phyloP scores from a whole-genome alignment of 1,284 basidiomycete genomes.

The Malassezia slooffiae region DNA sequence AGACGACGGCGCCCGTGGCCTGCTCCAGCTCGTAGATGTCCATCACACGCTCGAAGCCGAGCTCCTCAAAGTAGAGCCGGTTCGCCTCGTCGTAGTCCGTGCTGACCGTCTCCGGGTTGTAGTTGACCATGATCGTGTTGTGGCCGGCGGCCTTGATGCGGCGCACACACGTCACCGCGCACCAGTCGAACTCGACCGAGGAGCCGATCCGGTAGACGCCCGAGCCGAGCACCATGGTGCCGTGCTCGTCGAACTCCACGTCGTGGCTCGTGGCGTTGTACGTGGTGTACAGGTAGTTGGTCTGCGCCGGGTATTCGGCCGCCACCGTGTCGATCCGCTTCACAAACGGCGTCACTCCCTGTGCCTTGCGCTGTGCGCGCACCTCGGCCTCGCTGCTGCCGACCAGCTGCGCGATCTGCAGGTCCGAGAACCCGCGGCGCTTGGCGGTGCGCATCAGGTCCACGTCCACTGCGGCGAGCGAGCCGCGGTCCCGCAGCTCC shows the following conservation, averaged over 20 bases:
- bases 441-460: conserved; percentile 44
- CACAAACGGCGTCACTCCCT: conserved; percentile 87
- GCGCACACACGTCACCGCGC: conserved; percentile 91
- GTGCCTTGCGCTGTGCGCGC: conserved; percentile 71
- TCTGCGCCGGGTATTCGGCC: conserved; percentile 95
- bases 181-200: conserved; percentile 99
- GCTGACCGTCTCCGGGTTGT: conserved; percentile 98
- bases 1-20: conserved; percentile 85
- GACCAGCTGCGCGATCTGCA: conserved; percentile 70
- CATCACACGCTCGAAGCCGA: conserved; percentile 96
- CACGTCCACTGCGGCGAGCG: conserved; percentile 53
- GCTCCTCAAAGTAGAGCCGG: conserved; percentile 93
- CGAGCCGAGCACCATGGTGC: conserved; percentile 97
- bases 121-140: conserved; percentile 98
- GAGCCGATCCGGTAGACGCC: conserved; percentile 97
- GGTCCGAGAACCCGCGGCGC: conserved; percentile 67
- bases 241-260: conserved; percentile 87
- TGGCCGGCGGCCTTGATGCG: conserved; percentile 81
- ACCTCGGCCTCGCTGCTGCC: conserved; percentile 62
- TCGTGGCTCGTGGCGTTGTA: conserved; percentile 96
- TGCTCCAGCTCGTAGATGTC: conserved; percentile 97
- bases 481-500: conserved; percentile 47
- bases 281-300: conserved; percentile 98
- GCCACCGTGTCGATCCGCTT: conserved; percentile 99
- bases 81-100: conserved; percentile 99